These are phyloP conservation scores for Nicotiana knightiana DNA, from an alignment of 257 asterid species.

Conservation along the genomic window DNA sequence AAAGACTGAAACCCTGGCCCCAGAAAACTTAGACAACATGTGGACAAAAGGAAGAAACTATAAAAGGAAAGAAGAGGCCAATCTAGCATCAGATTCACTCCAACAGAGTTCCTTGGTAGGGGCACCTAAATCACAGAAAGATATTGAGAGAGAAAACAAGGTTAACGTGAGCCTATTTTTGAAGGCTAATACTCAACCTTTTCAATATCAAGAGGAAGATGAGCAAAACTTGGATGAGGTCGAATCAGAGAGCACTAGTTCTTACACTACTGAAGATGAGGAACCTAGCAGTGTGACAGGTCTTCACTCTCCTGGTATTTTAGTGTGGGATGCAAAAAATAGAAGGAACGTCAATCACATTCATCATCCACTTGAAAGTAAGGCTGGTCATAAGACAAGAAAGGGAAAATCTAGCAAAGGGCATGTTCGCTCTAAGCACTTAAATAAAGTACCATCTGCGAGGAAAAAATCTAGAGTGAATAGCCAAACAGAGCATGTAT, in stretches of 20 bases:
- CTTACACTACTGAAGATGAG: conserved; percentile 65
- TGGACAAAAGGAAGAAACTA: conserved; percentile 93
- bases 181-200: conserved; percentile 17
- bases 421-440: conserved; percentile 38
- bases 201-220: conserved; percentile 44
- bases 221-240: conserved; percentile 44
- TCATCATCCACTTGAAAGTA: conserved; percentile 91
- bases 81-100: conserved; percentile 29
- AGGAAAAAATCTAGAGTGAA: conserved; percentile 61
- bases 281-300: conserved; percentile 59
- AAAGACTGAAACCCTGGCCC: conserved; percentile 78
- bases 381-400: conserved; percentile 45
- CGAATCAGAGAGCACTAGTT: conserved; percentile 68
- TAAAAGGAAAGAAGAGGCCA: conserved; percentile 43
- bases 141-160: conserved; percentile 19
- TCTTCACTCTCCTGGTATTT: conserved; percentile 81
- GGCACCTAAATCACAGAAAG: conserved; percentile 45
- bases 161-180: not conserved
- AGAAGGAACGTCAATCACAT: conserved; percentile 65
- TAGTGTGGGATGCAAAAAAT: conserved; percentile 90
- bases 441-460: conserved; percentile 42
- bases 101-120: conserved; percentile 34
- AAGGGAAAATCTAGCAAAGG: conserved; percentile 37
- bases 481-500: conserved; percentile 47
- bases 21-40: conserved; percentile 93